Base-by-base conservation (phyloP, 257 asterid genomes). In the Fraxinus cuspidata region DNA sequence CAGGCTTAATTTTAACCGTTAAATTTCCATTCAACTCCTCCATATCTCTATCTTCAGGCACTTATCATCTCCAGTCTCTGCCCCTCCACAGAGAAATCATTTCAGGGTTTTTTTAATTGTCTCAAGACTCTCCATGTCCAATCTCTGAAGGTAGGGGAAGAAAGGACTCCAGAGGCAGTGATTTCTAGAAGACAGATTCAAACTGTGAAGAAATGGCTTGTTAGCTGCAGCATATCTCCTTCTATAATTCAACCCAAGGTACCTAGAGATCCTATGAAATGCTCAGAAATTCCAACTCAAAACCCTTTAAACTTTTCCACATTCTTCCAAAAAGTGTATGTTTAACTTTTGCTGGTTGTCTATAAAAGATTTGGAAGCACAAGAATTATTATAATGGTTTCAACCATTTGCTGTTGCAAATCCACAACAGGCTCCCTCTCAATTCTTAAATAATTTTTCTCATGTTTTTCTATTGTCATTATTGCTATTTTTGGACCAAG, bases 181-280 rank as follows among this genome's bases (percentile, higher is more conserved):
- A 40, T 40, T 40, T 40, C 47, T 10, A 40, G 47, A 40, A 40
- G 12, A 2, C 47, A 9, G 47, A 42, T 4, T 12, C 3, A 5
- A 42, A 42, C 51, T 42, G 16, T 42, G 51, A 42, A 42, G 51
- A 42, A 42, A 42, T 42, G 51, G 51, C 51, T 42, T 42, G 51
- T 42, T 12, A 42, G 49, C 12, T 11, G 49, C 13, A 60, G 68
- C 65, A 31, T 64, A 15, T 28, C 34, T 74, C 84, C 34, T 12
- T 74, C 29, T 63, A 63, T 40, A 56, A 35, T 56, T 76, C 88
- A 38, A 66, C 56, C 56, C 88, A 80, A 74, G 86, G 88, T 73
- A 81, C 79, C 86, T 83, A 87, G 90, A 77, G 91, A n/a, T 65
- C 79, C 71, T 79, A 25, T 71, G 81, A 83, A 77, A 88, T 88